Conservation (phyloP, 441 rosid genomes). For the Manihot esculenta region DNA sequence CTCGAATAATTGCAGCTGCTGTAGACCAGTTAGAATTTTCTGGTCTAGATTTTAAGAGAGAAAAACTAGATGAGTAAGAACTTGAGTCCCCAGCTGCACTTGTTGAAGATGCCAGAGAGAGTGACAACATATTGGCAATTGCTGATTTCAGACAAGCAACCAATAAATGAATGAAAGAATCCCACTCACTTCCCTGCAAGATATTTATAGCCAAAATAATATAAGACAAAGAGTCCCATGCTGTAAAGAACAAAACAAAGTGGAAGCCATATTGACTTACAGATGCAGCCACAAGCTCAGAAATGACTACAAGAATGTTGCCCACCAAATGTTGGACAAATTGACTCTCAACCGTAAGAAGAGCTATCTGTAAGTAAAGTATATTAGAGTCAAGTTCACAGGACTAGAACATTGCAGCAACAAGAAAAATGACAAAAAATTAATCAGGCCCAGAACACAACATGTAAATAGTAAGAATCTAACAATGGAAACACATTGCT, state of each 20-base stretch:
- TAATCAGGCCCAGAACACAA: background rate
- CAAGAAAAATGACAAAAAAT: background rate
- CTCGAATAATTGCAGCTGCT: slow-evolving; percentile 52
- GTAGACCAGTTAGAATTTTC: slow-evolving; percentile 55
- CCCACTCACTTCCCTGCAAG: slow-evolving; percentile 56
- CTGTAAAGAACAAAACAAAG: slow-evolving; percentile 4
- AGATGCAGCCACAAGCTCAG: slow-evolving; percentile 46
- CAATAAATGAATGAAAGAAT: slow-evolving; percentile 40
- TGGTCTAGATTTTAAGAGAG: slow-evolving; percentile 41
- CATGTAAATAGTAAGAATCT: background rate
- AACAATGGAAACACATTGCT: background rate
- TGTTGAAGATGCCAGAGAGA: slow-evolving; percentile 26
- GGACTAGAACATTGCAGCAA: background rate
- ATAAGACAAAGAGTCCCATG: background rate
- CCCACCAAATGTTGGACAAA: slow-evolving; percentile 65
- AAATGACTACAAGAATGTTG: slow-evolving; percentile 53
- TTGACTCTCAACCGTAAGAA: slow-evolving; percentile 42
- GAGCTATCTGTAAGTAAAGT: slow-evolving; percentile 40
- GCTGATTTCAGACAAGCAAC: slow-evolving; percentile 49
- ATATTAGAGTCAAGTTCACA: background rate
- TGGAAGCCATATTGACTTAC: slow-evolving; percentile 39
- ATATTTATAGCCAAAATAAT: slow-evolving; percentile 2
- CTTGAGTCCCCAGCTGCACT: slow-evolving; percentile 22
- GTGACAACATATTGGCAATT: slow-evolving; percentile 28
- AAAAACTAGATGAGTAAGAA: slow-evolving; percentile 29